A percentile compares a stretch with the other conserved stretches of the same genome.
phyloP scores from a whole-genome alignment of 495 filamentous ascomycete genomes.

The Aspergillus diversus region DNA sequence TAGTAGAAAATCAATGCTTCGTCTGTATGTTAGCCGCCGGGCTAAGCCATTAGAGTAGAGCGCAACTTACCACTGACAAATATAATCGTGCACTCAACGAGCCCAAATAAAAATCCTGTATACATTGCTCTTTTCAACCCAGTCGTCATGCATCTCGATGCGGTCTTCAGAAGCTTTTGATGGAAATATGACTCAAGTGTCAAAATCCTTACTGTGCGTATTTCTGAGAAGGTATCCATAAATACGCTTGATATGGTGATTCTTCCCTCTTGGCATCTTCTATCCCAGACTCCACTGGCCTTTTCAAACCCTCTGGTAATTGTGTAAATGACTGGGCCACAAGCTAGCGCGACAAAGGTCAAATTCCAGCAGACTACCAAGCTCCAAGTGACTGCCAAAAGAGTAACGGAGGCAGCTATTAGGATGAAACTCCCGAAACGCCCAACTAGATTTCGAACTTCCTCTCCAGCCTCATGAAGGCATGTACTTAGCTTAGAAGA shows the following conservation, averaged over 20 bases:
- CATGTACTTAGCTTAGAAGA: slow-evolving; percentile 65
- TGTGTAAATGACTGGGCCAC: slow-evolving; percentile 67
- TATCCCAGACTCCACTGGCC: slow-evolving; percentile 73
- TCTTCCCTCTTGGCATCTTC: slow-evolving; percentile 62
- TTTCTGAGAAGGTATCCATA: slow-evolving; percentile 79
- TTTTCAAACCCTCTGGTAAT: slow-evolving; percentile 64
- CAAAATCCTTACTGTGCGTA: slow-evolving; percentile 77
- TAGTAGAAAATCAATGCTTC: slow-evolving; percentile 83
- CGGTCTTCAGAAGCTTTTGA: slow-evolving; percentile 62
- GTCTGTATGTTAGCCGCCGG: slow-evolving; percentile 13
- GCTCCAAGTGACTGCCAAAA: slow-evolving; percentile 73
- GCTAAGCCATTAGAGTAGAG: not conserved
- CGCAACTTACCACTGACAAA: slow-evolving; percentile 63
- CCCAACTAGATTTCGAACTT: slow-evolving; percentile 80
- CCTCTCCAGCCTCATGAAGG: slow-evolving; percentile 83
- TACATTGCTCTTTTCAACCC: slow-evolving; percentile 53
- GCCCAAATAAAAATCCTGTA: slow-evolving; percentile 73
- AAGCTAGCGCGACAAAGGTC: slow-evolving; percentile 73
- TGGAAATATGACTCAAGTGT: slow-evolving; percentile 77
- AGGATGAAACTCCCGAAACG: slow-evolving; percentile 74
- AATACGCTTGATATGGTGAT: slow-evolving; percentile 61
- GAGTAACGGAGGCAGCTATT: slow-evolving; percentile 64
- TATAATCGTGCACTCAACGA: slow-evolving; percentile 68
- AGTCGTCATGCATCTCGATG: slow-evolving; percentile 31
- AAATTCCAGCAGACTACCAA: slow-evolving; percentile 77